Evolutionary conservation across 805 yeast genomes (phyloP).

Genomic region (Metschnikowia borealis): DNA sequence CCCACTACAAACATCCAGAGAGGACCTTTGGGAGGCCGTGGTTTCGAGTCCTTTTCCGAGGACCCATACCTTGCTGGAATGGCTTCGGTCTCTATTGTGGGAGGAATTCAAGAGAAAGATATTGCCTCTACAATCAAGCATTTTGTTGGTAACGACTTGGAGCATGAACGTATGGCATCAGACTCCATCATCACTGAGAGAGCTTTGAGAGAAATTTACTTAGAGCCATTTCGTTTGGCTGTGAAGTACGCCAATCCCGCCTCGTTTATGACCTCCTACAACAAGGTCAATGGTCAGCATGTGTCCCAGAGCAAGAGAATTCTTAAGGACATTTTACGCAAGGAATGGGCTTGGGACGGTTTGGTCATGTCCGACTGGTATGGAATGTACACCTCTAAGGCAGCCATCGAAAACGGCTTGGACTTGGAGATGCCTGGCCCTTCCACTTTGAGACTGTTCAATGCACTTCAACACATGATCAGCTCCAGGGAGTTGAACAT

Average conservation of each 20-base stretch:
- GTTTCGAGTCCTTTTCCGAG: conserved; percentile 32
- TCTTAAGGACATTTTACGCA: conserved; percentile 23
- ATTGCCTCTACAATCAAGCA: conserved; percentile 33
- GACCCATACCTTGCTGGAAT: conserved; percentile 31
- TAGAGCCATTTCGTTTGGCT: conserved; percentile 33
- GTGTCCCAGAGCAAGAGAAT: conserved; percentile 23
- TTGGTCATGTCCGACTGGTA: conserved; percentile 33
- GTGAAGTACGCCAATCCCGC: conserved; percentile 27
- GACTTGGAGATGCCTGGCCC: conserved; percentile 38
- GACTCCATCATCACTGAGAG: conserved; percentile 29
- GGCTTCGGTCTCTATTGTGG: conserved; percentile 23
- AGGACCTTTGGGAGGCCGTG: conserved; percentile 34
- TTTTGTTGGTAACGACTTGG: conserved; percentile 32
- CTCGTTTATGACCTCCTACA: conserved; percentile 31
- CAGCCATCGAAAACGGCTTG: conserved; percentile 26
- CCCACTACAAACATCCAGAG: conserved; percentile 33
- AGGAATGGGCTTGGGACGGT: conserved; percentile 35
- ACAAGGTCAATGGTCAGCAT: conserved; percentile 30
- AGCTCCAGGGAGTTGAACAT: conserved; percentile 24
- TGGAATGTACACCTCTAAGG: conserved; percentile 27
- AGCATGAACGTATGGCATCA: conserved; percentile 26
- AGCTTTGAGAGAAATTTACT: conserved; percentile 30
- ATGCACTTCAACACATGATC: conserved; percentile 22
- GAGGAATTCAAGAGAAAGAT: conserved; percentile 27
- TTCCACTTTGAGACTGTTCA: conserved; percentile 19